These are phyloP conservation scores for Ascochyta pisi DNA, from an alignment of 2,329 filamentous ascomycete species.

Conservation along the genomic window DNA sequence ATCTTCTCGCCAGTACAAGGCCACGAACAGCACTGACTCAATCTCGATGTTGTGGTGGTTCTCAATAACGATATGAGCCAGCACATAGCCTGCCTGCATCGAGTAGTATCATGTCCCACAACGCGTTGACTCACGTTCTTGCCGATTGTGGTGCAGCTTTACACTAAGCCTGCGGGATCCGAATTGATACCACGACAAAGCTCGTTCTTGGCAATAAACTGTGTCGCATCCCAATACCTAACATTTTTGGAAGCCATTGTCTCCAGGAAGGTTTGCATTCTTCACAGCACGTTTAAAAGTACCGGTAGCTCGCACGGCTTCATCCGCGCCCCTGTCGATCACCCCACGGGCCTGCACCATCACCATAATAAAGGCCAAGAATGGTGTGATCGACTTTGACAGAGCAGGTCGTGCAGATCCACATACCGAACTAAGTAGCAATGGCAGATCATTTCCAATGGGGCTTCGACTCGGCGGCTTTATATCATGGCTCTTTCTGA, in stretches of 20 bases:
- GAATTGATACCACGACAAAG: not conserved
- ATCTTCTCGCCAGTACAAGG: no score
- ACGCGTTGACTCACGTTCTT: not conserved
- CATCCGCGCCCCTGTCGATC: conserved; percentile 19
- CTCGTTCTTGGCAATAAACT: not conserved
- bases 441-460: not conserved
- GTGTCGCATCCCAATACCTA: not conserved
- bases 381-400: not conserved
- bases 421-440: not conserved
- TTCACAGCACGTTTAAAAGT: not conserved
- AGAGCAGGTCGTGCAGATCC: conserved; percentile 9
- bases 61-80: not conserved
- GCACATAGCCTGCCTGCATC: not conserved
- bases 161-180: not conserved
- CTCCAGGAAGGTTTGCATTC: not conserved
- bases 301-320: not conserved
- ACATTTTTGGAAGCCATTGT: not conserved
- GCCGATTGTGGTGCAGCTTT: not conserved
- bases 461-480: not conserved
- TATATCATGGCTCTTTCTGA: not conserved
- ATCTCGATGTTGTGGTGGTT: no score
- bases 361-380: conserved; percentile 1
- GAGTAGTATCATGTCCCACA: not conserved
- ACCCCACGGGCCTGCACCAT: conserved; percentile 1
- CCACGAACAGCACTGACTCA: no score